Evolutionary conservation across 495 filamentous ascomycete species (phyloP).

Genomic region (Pyrenopolyporus hunteri): DNA sequence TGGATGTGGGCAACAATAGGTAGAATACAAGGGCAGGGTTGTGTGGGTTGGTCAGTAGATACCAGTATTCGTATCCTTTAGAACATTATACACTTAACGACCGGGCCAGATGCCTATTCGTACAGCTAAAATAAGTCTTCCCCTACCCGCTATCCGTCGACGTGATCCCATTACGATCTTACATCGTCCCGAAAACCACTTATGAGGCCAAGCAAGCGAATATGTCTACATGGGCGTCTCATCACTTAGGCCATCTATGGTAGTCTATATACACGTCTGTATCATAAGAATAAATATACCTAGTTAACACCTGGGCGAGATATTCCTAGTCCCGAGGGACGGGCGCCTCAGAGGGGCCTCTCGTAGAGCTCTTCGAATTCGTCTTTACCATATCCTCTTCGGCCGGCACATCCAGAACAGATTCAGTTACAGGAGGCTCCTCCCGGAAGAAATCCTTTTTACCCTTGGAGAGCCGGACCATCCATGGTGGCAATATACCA

Average conservation of each 20-base stretch:
- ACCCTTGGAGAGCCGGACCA: slow-evolving; percentile 63
- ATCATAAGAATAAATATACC: neutral
- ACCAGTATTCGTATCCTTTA: slow-evolving; percentile 23
- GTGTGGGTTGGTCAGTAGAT: slow-evolving; percentile 13
- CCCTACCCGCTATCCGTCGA: no score
- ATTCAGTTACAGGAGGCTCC: slow-evolving; percentile 31
- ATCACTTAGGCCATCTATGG: no score
- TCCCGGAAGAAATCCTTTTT: slow-evolving; percentile 72
- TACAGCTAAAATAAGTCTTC: no score
- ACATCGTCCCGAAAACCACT: no score
- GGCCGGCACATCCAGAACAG: slow-evolving; percentile 9
- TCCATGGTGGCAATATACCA: slow-evolving; percentile 73
- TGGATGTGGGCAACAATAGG: slow-evolving; percentile 12
- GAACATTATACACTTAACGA: no score
- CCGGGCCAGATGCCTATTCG: neutral
- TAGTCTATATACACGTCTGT: no score
- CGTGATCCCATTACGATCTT: no score
- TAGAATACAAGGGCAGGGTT: slow-evolving; percentile 24
- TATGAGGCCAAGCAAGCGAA: no score
- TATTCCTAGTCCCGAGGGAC: slow-evolving; percentile 2
- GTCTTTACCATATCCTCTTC: slow-evolving; percentile 16
- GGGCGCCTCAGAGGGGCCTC: neutral
- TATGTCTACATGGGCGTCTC: no score
- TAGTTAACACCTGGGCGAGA: neutral
- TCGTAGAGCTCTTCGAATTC: neutral